Evolutionary conservation across 495 filamentous ascomycete genomes (phyloP).

Genomic region (Aspergillus hancockii): DNA sequence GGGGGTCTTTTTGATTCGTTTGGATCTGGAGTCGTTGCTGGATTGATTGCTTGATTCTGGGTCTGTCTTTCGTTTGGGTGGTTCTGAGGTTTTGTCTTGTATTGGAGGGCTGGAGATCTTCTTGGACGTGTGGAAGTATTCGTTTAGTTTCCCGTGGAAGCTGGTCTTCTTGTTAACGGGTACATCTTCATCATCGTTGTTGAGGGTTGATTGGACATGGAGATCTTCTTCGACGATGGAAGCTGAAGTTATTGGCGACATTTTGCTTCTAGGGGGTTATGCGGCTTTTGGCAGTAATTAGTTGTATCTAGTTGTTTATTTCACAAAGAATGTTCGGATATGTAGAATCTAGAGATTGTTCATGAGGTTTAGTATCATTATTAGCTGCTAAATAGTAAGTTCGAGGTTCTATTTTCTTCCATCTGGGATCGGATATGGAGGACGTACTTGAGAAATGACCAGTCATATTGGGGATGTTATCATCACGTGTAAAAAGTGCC

Average conservation of each 20-base stretch:
- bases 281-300: background rate
- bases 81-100: background rate
- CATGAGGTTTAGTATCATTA: background rate
- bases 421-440: background rate
- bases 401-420: background rate
- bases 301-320: background rate
- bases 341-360: background rate
- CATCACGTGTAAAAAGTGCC: background rate
- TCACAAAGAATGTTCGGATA: background rate
- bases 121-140: slow-evolving; percentile 32
- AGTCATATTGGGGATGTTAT: background rate
- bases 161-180: slow-evolving; percentile 43
- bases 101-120: slow-evolving; percentile 9
- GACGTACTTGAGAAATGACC: background rate
- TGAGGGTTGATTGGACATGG: background rate
- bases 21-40: background rate
- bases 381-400: background rate
- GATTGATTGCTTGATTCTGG: slow-evolving; percentile 8
- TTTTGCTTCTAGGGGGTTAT: background rate
- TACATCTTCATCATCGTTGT: slow-evolving; percentile 23
- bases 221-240: background rate
- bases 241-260: background rate
- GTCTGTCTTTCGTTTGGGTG: background rate
- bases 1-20: slow-evolving; percentile 4
- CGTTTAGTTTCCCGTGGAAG: slow-evolving; percentile 58